Base-by-base conservation (phyloP, 805 yeast species). In the Hanseniaspora guilliermondii region DNA sequence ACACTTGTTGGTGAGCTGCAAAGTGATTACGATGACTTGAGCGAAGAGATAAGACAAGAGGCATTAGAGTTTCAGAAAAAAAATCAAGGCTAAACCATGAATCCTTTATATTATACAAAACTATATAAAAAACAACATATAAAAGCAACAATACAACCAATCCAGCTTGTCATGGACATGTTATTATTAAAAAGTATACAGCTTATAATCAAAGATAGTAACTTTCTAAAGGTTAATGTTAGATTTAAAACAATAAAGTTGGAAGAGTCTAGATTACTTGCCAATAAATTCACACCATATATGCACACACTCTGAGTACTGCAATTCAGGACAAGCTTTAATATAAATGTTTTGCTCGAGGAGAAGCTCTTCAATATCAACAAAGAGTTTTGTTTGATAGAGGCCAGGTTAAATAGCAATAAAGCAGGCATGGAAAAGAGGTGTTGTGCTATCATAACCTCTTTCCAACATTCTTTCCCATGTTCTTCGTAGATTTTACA, bases 261-360 rank as follows among this genome's bases (percentile, higher is more conserved):
- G 14, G 46, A 40, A 5, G 47, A 36, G 4, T 37, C 33, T 14
- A 52, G 30, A n/a, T 52, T 53, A 19, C 83, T 77, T 0, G 82
- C 79, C 24, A 85, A 67, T 60, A 70, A 71, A 61, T 80, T 82
- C 12, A 84, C 91, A 4, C 91, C 88, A 12, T 76, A 67, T 1
- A 82, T 78, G 62, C 94, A 85, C 3, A 79, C 50, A 58, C 75
- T 72, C 64, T 82, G 87, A 0, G 85, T 77, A 1, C 71, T 16
- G 17, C 73, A 72, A 60, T 80, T 82, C 14, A 71, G 58, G 3
- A 66, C 12, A 19, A 79, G 60, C 59, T 67, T 65, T 19, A 14
- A 58, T 2, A 70, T 63, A 12, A 70, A 36, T 9, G 48, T 25
- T 37, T 47, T 59, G 47, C 49, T 57, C 39, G 53, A 63, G 59